These are phyloP conservation scores for Aspergillus nomiae DNA, from an alignment of 2,329 filamentous ascomycete genomes.

Conservation along the genomic window DNA sequence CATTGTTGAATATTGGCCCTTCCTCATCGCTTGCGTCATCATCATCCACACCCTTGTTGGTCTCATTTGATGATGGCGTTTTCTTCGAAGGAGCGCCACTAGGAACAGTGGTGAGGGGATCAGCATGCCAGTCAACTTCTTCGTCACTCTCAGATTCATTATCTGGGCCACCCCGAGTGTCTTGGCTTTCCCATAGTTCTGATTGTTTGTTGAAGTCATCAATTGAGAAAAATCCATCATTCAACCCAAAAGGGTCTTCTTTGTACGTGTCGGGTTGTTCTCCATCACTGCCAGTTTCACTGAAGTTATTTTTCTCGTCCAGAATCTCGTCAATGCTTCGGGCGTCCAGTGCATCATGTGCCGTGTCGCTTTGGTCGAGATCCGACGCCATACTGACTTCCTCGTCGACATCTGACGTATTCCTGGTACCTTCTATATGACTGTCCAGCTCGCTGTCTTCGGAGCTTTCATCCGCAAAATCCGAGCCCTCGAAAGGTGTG, in stretches of 20 bases:
- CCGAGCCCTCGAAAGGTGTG: slow-evolving; percentile 10
- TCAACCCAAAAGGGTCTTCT: slow-evolving; percentile 79
- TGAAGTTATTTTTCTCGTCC: slow-evolving; percentile 12
- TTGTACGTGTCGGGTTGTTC: slow-evolving; percentile 57
- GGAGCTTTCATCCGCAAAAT: slow-evolving; percentile 17
- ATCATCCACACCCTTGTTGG: slow-evolving; percentile 45
- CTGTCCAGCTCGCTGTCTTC: slow-evolving; percentile 18
- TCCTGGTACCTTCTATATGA: slow-evolving; percentile 18
- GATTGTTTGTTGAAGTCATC: slow-evolving; percentile 96
- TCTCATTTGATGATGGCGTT: slow-evolving; percentile 14
- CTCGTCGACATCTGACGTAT: slow-evolving; percentile 15
- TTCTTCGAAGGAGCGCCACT: slow-evolving; percentile 12
- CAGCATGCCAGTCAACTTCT: slow-evolving; percentile 81
- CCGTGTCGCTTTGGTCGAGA: neutral
- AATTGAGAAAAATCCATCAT: slow-evolving; percentile 97
- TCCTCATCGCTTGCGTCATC: slow-evolving; percentile 61
- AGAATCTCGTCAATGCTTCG: slow-evolving; percentile 12
- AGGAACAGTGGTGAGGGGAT: slow-evolving; percentile 61
- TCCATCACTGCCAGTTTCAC: slow-evolving; percentile 34
- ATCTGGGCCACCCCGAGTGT: slow-evolving; percentile 73
- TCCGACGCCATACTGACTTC: slow-evolving; percentile 9
- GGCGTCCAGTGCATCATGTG: neutral
- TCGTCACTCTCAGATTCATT: slow-evolving; percentile 77
- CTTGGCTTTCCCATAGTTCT: slow-evolving; percentile 84
- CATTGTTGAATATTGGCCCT: slow-evolving; percentile 81